A percentile compares a stretch with the other conserved stretches of the same genome.
phyloP scores from a whole-genome alignment of 495 filamentous ascomycete species.

The Neurospora sp. region DNA sequence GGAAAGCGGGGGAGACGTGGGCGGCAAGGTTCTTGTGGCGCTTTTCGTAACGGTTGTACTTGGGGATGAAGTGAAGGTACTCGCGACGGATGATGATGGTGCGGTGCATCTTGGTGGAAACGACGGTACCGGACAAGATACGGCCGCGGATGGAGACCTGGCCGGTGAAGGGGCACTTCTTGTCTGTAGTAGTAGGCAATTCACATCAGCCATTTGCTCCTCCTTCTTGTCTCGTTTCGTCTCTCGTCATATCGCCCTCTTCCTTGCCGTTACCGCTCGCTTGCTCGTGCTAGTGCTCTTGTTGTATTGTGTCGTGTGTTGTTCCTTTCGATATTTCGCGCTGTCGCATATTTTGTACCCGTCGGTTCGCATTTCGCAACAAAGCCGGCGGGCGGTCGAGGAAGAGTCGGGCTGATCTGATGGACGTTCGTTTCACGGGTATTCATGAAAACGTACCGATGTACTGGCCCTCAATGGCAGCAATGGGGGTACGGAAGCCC shows the following conservation, averaged over 20 bases:
- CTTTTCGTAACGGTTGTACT: slow-evolving; percentile 99
- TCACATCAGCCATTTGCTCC: not conserved
- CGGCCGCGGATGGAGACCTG: slow-evolving; percentile 96
- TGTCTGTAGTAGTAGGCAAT: slow-evolving; percentile 52
- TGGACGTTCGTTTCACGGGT: slow-evolving; percentile 1
- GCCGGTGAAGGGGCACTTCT: slow-evolving; percentile 99
- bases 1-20: slow-evolving; percentile 98
- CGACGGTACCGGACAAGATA: slow-evolving; percentile 97
- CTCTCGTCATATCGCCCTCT: not conserved
- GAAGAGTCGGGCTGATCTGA: not conserved
- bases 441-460: slow-evolving; percentile 69
- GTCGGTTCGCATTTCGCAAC: not conserved
- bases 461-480: slow-evolving; percentile 94
- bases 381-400: not conserved
- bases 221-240: not conserved
- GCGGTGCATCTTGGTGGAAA: slow-evolving; percentile 99
- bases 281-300: not conserved
- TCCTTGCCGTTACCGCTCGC: not conserved
- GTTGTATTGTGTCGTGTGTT: not conserved
- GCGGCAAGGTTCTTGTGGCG: slow-evolving; percentile 99
- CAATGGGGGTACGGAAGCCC: slow-evolving; percentile 95
- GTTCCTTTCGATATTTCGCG: not conserved
- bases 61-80: slow-evolving; percentile 99
- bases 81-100: slow-evolving; percentile 98
- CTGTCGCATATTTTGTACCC: not conserved